Evolutionary conservation across 306 rosid species (phyloP).

Genomic region (Prunus mira): DNA sequence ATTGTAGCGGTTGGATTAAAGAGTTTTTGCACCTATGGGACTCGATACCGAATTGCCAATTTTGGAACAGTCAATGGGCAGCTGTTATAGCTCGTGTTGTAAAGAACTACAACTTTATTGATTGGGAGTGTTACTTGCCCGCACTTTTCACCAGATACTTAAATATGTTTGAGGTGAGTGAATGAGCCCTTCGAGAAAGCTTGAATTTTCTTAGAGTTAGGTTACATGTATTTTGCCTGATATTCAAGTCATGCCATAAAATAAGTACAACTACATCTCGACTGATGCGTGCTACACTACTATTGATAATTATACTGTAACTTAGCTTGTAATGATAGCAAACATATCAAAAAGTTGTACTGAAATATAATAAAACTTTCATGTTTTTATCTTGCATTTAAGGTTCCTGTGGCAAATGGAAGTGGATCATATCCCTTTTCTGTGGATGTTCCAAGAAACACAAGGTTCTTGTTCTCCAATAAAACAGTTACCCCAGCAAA

Average conservation of each 20-base stretch:
- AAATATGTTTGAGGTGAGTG: slow-evolving; percentile 96
- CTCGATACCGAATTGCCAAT: slow-evolving; percentile 94
- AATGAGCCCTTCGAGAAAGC: slow-evolving; percentile 19
- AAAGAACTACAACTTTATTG: slow-evolving; percentile 64
- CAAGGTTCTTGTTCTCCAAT: slow-evolving; percentile 93
- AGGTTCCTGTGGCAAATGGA: slow-evolving; percentile 99
- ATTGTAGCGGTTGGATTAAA: slow-evolving; percentile 67
- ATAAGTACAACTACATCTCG: slow-evolving; percentile 11
- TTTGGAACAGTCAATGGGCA: slow-evolving; percentile 98
- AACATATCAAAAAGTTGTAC: not conserved
- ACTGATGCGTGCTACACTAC: not conserved
- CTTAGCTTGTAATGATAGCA: slow-evolving; percentile 1
- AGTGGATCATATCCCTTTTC: slow-evolving; percentile 92
- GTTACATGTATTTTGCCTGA: not conserved
- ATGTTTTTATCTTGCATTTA: slow-evolving; percentile 4
- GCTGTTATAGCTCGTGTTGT: slow-evolving; percentile 88
- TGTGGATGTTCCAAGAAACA: slow-evolving; percentile 89
- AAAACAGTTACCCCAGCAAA: slow-evolving; percentile 80
- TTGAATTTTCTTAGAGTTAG: slow-evolving; percentile 18
- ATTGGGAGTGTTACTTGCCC: slow-evolving; percentile 85
- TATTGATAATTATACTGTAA: slow-evolving; percentile 17
- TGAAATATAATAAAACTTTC: slow-evolving; percentile 8
- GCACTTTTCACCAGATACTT: slow-evolving; percentile 86
- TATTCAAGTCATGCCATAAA: not conserved
- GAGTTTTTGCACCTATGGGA: slow-evolving; percentile 79